phyloP scores from a whole-genome alignment of 768 basidiomycete species.

The Panaeolus cyanescens region DNA sequence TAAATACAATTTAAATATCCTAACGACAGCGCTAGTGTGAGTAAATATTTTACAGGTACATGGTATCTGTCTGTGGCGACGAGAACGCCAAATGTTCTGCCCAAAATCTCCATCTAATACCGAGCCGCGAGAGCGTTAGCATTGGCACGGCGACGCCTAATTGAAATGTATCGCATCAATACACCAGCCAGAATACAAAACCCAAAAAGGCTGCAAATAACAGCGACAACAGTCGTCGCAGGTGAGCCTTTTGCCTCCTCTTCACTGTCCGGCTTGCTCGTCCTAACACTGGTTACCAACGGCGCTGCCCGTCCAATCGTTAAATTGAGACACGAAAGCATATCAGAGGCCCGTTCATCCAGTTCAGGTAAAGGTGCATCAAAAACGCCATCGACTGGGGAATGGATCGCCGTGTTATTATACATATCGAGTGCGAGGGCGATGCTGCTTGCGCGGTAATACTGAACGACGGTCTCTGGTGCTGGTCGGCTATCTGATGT shows the following conservation, averaged over 20 bases:
- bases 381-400: conserved; percentile 23
- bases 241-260: neutral
- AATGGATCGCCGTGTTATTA: conserved; percentile 54
- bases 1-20: too few relatives aligned
- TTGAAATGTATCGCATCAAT: neutral
- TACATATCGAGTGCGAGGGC: conserved; percentile 60
- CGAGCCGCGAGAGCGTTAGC: too few relatives aligned
- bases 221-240: neutral
- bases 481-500: conserved; percentile 26
- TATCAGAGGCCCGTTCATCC: conserved; percentile 33
- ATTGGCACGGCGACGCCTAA: neutral
- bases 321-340: conserved; percentile 51
- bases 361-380: conserved; percentile 39
- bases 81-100: too few relatives aligned
- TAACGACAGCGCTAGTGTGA: too few relatives aligned
- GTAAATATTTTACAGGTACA: too few relatives aligned
- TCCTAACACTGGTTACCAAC: neutral
- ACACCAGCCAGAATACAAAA: neutral
- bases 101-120: too few relatives aligned
- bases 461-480: conserved; percentile 56
- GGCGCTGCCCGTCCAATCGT: conserved; percentile 41
- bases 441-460: conserved; percentile 59
- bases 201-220: neutral
- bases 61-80: too few relatives aligned
- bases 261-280: too few relatives aligned